Percentiles rank a stretch among this genome's conserved stretches.
Conservation (phyloP, 208 protist species). For the Wallacemonas sp. region DNA sequence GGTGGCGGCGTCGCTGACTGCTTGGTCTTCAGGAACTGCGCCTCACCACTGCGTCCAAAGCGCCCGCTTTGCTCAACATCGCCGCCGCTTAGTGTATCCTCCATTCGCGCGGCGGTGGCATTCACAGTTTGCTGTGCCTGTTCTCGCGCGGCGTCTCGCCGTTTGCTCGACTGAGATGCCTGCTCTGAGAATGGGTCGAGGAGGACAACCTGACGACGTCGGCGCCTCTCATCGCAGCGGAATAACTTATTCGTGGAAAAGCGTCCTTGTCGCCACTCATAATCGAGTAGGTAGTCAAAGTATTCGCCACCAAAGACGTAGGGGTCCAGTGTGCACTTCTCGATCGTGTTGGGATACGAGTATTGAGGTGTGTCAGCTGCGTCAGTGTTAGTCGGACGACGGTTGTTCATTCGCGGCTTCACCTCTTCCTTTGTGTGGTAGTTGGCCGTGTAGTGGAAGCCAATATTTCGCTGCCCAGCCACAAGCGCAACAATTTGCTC, state of each 20-base stretch:
- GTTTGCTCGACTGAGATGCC: constrained; percentile 37
- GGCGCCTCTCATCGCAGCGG: constrained; percentile 58
- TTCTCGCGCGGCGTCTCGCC: constrained; percentile 36
- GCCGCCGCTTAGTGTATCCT: not conserved
- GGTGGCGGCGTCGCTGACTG: not conserved
- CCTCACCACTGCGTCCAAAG: constrained; percentile 61
- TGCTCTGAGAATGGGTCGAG: constrained; percentile 84
- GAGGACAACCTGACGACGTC: constrained; percentile 58
- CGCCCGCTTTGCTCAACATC: not conserved
- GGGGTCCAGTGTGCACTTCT: constrained; percentile 81
- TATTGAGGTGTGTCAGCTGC: constrained; percentile 19
- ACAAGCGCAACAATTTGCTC: constrained; percentile 80
- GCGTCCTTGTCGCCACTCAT: constrained; percentile 61
- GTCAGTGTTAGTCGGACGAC: constrained; percentile 25
- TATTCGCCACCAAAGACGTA: constrained; percentile 88
- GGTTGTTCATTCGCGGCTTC: constrained; percentile 50
- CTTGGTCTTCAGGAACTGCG: constrained; percentile 52
- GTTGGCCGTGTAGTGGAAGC: constrained; percentile 68
- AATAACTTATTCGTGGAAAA: constrained; percentile 18
- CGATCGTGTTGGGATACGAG: constrained; percentile 40
- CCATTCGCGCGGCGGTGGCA: constrained; percentile 19
- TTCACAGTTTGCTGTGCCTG: constrained; percentile 34
- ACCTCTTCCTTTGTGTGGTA: constrained; percentile 80
- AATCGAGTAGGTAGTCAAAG: constrained; percentile 81
- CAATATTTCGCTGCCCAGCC: constrained; percentile 59